Percentiles rank a stretch among this genome's conserved stretches.
phyloP scores from a whole-genome alignment of 805 yeast genomes.

The Cephaloascus fragrans region DNA sequence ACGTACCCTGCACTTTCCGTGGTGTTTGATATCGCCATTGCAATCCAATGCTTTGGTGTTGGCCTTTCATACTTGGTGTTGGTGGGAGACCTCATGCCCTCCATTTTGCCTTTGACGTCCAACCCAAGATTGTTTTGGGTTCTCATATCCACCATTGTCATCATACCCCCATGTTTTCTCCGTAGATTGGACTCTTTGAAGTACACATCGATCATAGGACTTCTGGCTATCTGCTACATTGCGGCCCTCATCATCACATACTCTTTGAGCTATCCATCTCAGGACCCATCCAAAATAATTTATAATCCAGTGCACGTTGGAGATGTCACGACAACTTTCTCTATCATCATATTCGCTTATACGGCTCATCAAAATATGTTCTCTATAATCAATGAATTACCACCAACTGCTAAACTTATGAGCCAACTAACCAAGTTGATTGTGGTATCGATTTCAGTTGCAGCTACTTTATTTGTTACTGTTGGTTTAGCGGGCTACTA shows the following conservation, averaged over 20 bases:
- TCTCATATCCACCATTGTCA: slow-evolving; percentile 36
- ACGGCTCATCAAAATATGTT: slow-evolving; percentile 79
- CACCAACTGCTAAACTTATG: slow-evolving; percentile 39
- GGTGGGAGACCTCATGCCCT: slow-evolving; percentile 70
- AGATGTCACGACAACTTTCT: slow-evolving; percentile 52
- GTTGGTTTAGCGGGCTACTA: slow-evolving; percentile 66
- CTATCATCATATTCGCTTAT: slow-evolving; percentile 69
- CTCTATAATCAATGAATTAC: slow-evolving; percentile 64
- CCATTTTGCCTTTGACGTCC: slow-evolving; percentile 28
- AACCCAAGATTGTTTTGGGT: slow-evolving; percentile 42
- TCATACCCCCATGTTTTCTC: slow-evolving; percentile 55
- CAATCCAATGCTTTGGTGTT: slow-evolving; percentile 74
- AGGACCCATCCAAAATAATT: slow-evolving; percentile 8
- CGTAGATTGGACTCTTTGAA: slow-evolving; percentile 59
- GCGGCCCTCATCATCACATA: slow-evolving; percentile 45
- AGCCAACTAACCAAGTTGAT: slow-evolving; percentile 36
- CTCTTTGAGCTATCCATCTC: slow-evolving; percentile 20
- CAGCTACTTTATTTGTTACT: slow-evolving; percentile 46
- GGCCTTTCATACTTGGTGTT: slow-evolving; percentile 62
- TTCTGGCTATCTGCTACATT: slow-evolving; percentile 56
- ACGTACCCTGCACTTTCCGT: slow-evolving; percentile 65
- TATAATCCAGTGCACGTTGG: slow-evolving; percentile 25
- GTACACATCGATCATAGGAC: slow-evolving; percentile 62
- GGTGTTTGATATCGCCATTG: slow-evolving; percentile 66
- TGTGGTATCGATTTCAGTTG: slow-evolving; percentile 36